Evolutionary conservation across 2,329 filamentous ascomycete genomes (phyloP), one percentile per base, ranked within the genome.

Genomic region (Fusarium secorum): DNA sequence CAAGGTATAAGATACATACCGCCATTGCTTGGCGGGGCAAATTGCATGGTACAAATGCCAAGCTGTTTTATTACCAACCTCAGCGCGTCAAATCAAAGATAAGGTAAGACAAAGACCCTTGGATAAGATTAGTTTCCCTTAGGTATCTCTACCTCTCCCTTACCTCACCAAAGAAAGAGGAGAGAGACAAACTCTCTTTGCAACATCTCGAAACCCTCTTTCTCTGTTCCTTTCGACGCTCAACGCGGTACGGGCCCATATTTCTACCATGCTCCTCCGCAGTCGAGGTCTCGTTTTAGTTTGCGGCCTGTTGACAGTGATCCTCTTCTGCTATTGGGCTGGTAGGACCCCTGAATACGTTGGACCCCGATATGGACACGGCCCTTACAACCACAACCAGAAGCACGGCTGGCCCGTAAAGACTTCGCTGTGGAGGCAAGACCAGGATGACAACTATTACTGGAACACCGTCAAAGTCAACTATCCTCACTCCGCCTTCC

Each of bases 401-500:
- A 70, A 71, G 24, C 70, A 73, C 54, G 67, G 70, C 49, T 73
- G 68, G 39, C 68, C 72, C 35, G 54, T 75, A 48, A 70, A 72
- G 45, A 38, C 69, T 32, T 73, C 70, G 11, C 58, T 71, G 39
- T 77, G 74, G 72, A 70, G 66, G 53, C 65, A 70, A 39, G 65
- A 68, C 36, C 56, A 71, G 52, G 75, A 78, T 61, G 73, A 72
- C 33, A 63, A 48, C 20, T 79, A 78, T 42, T 69, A 75, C 48
- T 79, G 78, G 78, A 76, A 64, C 46, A 74, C 70, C 5, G 51
- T 79, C 14, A 66, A 67, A 18, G 65, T 65, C 18, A 70, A 79
- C 24, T 78, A 78, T 48, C 80, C 78, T 30, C 66, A 74, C 30
- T 28, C 70, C 3, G 67, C 75, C 11, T 69, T 80, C 17, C 77